These are phyloP conservation scores for Huntiella omanensis DNA, from an alignment of 2,329 filamentous ascomycete genomes.

Conservation along the genomic window DNA sequence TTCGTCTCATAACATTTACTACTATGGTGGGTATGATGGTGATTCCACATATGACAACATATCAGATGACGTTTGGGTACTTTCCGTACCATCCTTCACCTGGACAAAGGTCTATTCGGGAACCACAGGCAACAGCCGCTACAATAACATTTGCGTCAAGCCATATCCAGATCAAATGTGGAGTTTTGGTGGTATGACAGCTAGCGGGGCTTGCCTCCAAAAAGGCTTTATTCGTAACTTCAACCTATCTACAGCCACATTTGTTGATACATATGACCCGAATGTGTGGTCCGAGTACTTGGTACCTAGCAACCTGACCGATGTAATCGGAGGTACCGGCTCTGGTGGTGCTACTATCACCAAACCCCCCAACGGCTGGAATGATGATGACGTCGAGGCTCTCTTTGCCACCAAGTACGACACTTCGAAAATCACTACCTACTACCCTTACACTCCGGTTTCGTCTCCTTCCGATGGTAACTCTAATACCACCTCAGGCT, in stretches of 20 bases:
- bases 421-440: constrained; percentile 34
- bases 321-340: constrained; percentile 47
- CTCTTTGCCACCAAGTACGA: constrained; percentile 39
- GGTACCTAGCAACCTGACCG: constrained; percentile 45
- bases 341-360: constrained; percentile 52
- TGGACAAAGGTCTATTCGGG: constrained; percentile 43
- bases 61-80: constrained; percentile 58
- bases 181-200: constrained; percentile 48
- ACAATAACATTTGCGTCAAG: constrained; percentile 57
- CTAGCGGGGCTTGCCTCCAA: constrained; percentile 26
- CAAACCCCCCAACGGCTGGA: constrained; percentile 40
- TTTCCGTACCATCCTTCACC: constrained; percentile 62
- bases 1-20: constrained; percentile 67
- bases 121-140: constrained; percentile 36
- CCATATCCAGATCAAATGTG: constrained; percentile 69
- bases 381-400: constrained; percentile 24
- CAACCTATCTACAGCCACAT: constrained; percentile 50
- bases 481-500: not conserved
- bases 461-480: not conserved
- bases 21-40: constrained; percentile 54
- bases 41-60: constrained; percentile 21
- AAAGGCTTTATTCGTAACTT: constrained; percentile 44
- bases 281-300: constrained; percentile 43
- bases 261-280: constrained; percentile 54
- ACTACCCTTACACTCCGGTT: constrained; percentile 36